Conservation (phyloP, 2,329 filamentous ascomycete genomes). For the Hymenoscyphus occultus region DNA sequence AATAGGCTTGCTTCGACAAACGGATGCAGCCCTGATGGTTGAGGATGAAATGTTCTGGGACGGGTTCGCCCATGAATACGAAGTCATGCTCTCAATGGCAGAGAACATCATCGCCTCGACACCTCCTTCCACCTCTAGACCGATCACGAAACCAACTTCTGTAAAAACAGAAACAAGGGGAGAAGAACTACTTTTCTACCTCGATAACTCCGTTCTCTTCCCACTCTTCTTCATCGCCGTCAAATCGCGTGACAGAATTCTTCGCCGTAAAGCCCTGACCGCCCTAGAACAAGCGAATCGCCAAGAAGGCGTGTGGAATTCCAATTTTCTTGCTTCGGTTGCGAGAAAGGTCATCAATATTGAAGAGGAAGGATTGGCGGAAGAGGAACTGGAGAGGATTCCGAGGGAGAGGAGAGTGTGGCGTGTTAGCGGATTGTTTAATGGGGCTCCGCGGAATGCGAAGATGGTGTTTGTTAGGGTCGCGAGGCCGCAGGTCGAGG, state of each 20-base stretch:
- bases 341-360: neutral
- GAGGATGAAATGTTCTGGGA: conserved; percentile 16
- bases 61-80: conserved; percentile 10
- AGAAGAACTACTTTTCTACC: conserved; percentile 45
- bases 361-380: neutral
- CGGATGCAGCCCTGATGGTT: neutral
- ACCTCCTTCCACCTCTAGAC: neutral
- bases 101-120: neutral
- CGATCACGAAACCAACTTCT: neutral
- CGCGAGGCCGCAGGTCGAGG: neutral
- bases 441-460: neutral
- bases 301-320: conserved; percentile 64
- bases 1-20: neutral
- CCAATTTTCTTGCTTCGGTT: neutral
- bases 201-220: conserved; percentile 59
- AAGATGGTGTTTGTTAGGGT: neutral
- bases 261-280: conserved; percentile 58
- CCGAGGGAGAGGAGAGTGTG: neutral
- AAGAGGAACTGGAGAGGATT: neutral
- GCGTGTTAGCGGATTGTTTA: neutral
- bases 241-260: conserved; percentile 55
- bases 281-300: conserved; percentile 56
- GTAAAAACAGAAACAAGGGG: neutral
- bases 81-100: conserved; percentile 10
- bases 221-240: conserved; percentile 62